These are phyloP conservation scores for Fraxinus anomala DNA, from an alignment of 257 asterid species.

Conservation along the genomic window DNA sequence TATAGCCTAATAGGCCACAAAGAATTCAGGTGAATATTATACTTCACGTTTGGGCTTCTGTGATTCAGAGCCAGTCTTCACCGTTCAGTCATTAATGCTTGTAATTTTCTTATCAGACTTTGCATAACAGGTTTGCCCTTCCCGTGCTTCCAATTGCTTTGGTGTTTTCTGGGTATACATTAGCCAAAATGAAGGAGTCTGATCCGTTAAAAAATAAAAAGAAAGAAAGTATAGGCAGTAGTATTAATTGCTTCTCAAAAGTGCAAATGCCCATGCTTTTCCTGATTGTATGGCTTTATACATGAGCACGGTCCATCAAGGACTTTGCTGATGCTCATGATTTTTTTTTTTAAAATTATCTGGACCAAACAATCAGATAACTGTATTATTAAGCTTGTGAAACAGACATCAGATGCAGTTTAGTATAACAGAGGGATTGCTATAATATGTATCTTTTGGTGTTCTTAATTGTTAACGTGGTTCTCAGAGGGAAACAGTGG, in stretches of 20 bases:
- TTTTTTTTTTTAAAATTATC: not conserved
- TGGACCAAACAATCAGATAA: not conserved
- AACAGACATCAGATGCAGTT: not conserved
- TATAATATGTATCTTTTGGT: constrained; percentile 2
- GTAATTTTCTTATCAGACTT: constrained; percentile 47
- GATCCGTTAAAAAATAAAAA: constrained; percentile 31
- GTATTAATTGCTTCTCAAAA: constrained; percentile 33
- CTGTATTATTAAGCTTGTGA: not conserved
- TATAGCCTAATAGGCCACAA: constrained; percentile 96
- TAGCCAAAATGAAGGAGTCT: constrained; percentile 49
- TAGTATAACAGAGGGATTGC: not conserved
- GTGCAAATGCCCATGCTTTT: constrained; percentile 49
- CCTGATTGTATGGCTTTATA: constrained; percentile 79
- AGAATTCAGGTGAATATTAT: constrained; percentile 74
- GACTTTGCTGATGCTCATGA: constrained; percentile 20
- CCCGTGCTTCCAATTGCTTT: constrained; percentile 93
- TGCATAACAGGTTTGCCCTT: constrained; percentile 83
- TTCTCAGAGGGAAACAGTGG: constrained; percentile 91
- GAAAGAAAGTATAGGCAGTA: constrained; percentile 35
- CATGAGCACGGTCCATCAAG: constrained; percentile 97
- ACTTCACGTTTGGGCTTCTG: constrained; percentile 5
- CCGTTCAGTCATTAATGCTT: constrained; percentile 35
- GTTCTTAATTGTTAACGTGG: constrained; percentile 2
- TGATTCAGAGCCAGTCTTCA: constrained; percentile 4
- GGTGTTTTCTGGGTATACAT: constrained; percentile 75